phyloP scores from a whole-genome alignment of 192 early-diverging fungal species.

The Chytriomyces sp. region DNA sequence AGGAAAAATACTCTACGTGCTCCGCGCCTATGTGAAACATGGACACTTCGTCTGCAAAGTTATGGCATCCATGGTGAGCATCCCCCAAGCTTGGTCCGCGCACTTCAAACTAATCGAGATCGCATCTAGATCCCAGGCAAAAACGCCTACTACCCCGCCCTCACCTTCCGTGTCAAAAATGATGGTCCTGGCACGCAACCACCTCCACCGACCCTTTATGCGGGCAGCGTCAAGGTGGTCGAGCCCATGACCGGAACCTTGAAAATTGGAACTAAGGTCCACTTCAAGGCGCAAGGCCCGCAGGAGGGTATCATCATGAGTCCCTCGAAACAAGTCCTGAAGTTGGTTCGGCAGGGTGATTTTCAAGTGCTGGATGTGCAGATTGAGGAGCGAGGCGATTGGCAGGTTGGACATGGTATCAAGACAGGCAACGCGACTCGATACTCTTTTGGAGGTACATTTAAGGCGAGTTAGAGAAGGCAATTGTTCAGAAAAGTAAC shows the following conservation, averaged over 20 bases:
- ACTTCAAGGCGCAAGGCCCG: constrained; percentile 19
- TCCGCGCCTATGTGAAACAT: constrained; percentile 7
- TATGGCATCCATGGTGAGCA: constrained; percentile 8
- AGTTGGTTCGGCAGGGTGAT: background rate
- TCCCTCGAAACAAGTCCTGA: constrained; percentile 12
- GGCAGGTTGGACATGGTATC: constrained; percentile 13
- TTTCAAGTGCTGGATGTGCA: background rate
- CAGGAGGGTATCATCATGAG: constrained; percentile 2
- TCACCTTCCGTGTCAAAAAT: constrained; percentile 28
- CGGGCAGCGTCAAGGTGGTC: background rate
- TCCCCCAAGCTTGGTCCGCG: background rate
- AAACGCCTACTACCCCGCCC: constrained; percentile 18
- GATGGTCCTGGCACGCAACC: background rate
- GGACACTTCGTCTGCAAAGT: constrained; percentile 18
- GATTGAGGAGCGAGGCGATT: constrained; percentile 11
- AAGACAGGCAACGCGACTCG: background rate
- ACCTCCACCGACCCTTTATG: background rate
- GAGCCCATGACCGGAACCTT: background rate
- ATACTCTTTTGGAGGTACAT: constrained; percentile 13
- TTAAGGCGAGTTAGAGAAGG: no score
- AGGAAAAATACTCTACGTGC: background rate
- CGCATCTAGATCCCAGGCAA: background rate
- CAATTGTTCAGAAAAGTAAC: no score
- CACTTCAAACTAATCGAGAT: background rate
- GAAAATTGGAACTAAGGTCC: background rate